Percentiles rank a stretch among this genome's conserved stretches.
These are phyloP conservation scores for Leucocoprinus birnbaumii DNA, from an alignment of 768 basidiomycete species.

Conservation along the genomic window DNA sequence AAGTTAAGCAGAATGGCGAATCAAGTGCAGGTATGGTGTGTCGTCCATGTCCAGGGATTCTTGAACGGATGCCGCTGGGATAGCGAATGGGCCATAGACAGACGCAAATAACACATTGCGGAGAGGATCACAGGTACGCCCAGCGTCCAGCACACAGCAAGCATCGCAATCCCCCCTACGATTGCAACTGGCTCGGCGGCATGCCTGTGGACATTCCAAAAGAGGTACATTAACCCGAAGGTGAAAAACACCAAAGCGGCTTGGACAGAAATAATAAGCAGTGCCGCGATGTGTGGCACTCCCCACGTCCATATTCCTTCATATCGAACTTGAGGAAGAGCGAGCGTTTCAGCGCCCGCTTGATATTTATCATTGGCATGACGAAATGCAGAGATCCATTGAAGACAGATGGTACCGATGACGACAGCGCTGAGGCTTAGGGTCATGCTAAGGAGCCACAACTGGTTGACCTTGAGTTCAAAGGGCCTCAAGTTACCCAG, in stretches of 20 bases:
- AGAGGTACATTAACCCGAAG: not conserved
- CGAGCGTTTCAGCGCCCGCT: not conserved
- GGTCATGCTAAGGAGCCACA: slow-evolving; percentile 10
- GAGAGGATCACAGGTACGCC: not conserved
- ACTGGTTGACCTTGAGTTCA: slow-evolving; percentile 1
- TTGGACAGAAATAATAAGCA: slow-evolving; percentile 5
- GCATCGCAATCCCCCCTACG: not conserved
- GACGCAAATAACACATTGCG: not conserved
- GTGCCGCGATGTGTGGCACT: not conserved
- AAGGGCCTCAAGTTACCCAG: not conserved
- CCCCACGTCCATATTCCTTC: slow-evolving; percentile 8
- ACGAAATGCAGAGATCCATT: slow-evolving; percentile 7
- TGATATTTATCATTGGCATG: slow-evolving; percentile 2
- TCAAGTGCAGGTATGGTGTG: too few relatives aligned
- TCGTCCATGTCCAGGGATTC: too few relatives aligned
- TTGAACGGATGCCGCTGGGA: too few relatives aligned
- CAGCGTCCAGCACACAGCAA: not conserved
- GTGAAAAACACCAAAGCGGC: slow-evolving; percentile 9
- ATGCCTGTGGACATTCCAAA: not conserved
- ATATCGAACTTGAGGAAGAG: slow-evolving; percentile 9
- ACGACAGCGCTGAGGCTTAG: slow-evolving; percentile 7
- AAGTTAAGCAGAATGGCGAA: too few relatives aligned
- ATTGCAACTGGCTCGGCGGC: not conserved
- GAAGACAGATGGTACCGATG: slow-evolving; percentile 7
- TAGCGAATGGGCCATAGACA: not conserved